These are phyloP conservation scores for Ormosia semicastrata DNA, from an alignment of 306 rosid genomes.

Conservation along the genomic window DNA sequence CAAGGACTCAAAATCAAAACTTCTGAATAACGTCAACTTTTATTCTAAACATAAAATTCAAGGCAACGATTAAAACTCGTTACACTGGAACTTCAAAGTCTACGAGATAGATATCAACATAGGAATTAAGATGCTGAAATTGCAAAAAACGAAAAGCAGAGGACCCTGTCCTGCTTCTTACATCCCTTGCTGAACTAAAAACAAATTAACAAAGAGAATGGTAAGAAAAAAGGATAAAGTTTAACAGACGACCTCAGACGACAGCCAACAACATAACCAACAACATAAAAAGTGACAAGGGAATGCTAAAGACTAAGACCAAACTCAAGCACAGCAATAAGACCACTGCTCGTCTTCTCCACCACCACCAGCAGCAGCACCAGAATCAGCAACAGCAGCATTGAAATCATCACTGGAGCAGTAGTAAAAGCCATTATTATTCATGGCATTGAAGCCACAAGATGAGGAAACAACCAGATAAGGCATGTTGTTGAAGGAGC, in stretches of 20 bases:
- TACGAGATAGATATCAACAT: slow-evolving; percentile 32
- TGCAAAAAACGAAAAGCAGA: slow-evolving; percentile 34
- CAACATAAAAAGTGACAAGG: background rate
- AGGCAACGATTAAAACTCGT: background rate
- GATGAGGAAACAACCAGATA: slow-evolving; percentile 51
- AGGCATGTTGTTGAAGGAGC: slow-evolving; percentile 78
- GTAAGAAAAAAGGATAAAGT: background rate
- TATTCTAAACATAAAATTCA: background rate
- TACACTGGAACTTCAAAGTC: slow-evolving; percentile 17
- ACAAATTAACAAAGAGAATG: background rate
- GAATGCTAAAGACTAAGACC: background rate
- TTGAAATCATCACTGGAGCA: slow-evolving; percentile 48
- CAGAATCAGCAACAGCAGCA: slow-evolving; percentile 41
- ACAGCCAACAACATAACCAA: slow-evolving; percentile 27
- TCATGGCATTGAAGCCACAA: slow-evolving; percentile 56
- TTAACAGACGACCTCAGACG: slow-evolving; percentile 19
- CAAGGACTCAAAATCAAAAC: background rate
- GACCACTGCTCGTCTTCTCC: slow-evolving; percentile 79
- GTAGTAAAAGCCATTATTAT: slow-evolving; percentile 56
- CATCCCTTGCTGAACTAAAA: slow-evolving; percentile 26
- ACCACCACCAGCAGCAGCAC: background rate
- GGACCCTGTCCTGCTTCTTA: slow-evolving; percentile 32
- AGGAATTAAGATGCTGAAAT: slow-evolving; percentile 45
- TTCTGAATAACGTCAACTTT: background rate
- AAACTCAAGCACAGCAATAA: slow-evolving; percentile 64